These are phyloP conservation scores for Ophiostoma montium DNA, from an alignment of 2,329 filamentous ascomycete genomes.

Conservation along the genomic window DNA sequence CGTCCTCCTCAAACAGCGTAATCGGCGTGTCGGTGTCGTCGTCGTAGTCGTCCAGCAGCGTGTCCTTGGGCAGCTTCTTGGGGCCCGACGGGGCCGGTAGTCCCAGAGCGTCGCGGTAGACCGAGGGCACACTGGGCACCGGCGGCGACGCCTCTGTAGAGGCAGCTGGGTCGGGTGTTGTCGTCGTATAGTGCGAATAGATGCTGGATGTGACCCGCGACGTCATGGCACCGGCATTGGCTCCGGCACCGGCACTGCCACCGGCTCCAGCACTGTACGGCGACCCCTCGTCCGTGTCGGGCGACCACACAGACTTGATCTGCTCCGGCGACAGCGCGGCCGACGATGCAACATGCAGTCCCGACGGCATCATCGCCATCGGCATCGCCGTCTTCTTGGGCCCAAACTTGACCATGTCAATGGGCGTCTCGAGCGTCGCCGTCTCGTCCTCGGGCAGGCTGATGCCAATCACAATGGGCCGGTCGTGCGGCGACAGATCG, in stretches of 20 bases:
- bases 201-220: conserved; percentile 41
- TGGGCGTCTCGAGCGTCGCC: conserved; percentile 26
- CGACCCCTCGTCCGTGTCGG: conserved; percentile 40
- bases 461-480: conserved; percentile 62
- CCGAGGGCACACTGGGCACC: conserved; percentile 41
- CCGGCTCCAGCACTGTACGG: conserved; percentile 10
- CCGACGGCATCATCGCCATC: conserved; percentile 1
- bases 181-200: conserved; percentile 35
- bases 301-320: conserved; percentile 43
- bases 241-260: conserved; percentile 16
- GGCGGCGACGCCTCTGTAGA: conserved; percentile 42
- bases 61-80: background rate
- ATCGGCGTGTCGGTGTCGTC: conserved; percentile 39
- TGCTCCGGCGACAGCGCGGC: conserved; percentile 18
- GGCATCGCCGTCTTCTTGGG: conserved; percentile 1
- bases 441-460: conserved; percentile 45
- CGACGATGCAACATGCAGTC: background rate
- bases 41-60: conserved; percentile 32
- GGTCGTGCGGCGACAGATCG: conserved; percentile 52
- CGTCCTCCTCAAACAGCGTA: conserved; percentile 60
- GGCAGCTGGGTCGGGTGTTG: conserved; percentile 6
- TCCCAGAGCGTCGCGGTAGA: conserved; percentile 15
- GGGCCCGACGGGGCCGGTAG: background rate
- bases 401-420: conserved; percentile 17
- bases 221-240: conserved; percentile 16